Evolutionary conservation across 345 rosid genomes (phyloP).

Genomic region (Euphorbia pulcherrima): DNA sequence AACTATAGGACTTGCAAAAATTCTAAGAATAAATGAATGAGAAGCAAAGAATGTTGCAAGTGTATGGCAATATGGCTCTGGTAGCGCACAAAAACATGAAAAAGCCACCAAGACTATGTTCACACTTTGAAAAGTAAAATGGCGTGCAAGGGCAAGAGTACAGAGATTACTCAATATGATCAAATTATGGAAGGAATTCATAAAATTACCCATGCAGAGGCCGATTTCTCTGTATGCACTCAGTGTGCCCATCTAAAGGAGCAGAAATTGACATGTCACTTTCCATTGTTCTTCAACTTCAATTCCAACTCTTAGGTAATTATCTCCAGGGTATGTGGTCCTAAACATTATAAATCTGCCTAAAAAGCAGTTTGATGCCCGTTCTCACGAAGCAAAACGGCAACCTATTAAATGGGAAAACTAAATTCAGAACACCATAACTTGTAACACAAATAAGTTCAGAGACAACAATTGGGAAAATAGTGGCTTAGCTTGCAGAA

Average conservation of each 20-base stretch:
- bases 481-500: not conserved
- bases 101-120: not conserved
- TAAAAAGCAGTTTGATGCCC: slow-evolving; percentile 16
- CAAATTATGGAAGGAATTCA: not conserved
- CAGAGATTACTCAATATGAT: not conserved
- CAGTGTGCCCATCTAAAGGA: slow-evolving; percentile 51
- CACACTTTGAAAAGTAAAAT: not conserved
- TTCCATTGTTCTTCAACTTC: slow-evolving; percentile 63
- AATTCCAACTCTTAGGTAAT: slow-evolving; percentile 47
- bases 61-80: not conserved
- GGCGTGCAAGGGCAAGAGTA: not conserved
- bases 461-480: not conserved
- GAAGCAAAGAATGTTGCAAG: not conserved
- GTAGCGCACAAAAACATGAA: not conserved
- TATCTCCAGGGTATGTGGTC: slow-evolving; percentile 43
- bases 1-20: not conserved
- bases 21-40: not conserved
- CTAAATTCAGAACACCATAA: not conserved
- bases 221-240: slow-evolving; percentile 48
- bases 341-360: slow-evolving; percentile 46
- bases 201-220: slow-evolving; percentile 64
- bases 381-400: slow-evolving; percentile 24
- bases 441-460: not conserved
- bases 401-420: slow-evolving; percentile 21
- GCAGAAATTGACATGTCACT: slow-evolving; percentile 52